Evolutionary conservation across 257 asterid species (phyloP).

Genomic region (Plantago ovata): DNA sequence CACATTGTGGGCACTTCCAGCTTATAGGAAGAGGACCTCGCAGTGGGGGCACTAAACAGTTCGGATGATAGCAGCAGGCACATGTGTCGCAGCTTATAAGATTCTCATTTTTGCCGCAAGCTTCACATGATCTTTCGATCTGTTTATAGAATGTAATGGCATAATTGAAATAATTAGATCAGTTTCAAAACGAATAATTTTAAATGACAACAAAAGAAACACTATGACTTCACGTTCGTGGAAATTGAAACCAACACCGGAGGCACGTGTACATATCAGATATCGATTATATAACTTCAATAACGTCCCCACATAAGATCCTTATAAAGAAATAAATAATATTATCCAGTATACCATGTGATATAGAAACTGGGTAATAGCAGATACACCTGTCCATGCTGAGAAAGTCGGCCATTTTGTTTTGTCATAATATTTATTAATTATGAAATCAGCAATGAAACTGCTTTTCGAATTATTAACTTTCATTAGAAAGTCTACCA

Average conservation of each 20-base stretch:
- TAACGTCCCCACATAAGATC: too few relatives aligned
- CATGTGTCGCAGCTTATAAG: conserved; percentile 84
- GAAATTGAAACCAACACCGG: neutral
- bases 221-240: neutral
- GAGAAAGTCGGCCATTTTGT: too few relatives aligned
- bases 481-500: neutral
- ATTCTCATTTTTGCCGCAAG: conserved; percentile 59
- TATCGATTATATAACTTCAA: conserved; percentile 5
- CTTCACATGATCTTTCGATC: conserved; percentile 80
- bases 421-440: too few relatives aligned
- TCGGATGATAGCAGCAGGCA: conserved; percentile 69
- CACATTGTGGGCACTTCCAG: conserved; percentile 98
- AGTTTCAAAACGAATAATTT: too few relatives aligned
- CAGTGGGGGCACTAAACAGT: conserved; percentile 66
- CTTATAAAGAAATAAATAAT: too few relatives aligned
- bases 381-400: too few relatives aligned
- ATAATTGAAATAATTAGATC: neutral
- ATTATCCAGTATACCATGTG: too few relatives aligned
- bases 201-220: conserved; percentile 8
- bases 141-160: conserved; percentile 24
- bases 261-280: conserved; percentile 4
- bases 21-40: conserved; percentile 60
- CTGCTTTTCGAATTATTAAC: too few relatives aligned
- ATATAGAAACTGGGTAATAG: too few relatives aligned
- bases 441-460: too few relatives aligned